phyloP scores from a whole-genome alignment of 179 eudicot species.

The Drosera spatulata region DNA sequence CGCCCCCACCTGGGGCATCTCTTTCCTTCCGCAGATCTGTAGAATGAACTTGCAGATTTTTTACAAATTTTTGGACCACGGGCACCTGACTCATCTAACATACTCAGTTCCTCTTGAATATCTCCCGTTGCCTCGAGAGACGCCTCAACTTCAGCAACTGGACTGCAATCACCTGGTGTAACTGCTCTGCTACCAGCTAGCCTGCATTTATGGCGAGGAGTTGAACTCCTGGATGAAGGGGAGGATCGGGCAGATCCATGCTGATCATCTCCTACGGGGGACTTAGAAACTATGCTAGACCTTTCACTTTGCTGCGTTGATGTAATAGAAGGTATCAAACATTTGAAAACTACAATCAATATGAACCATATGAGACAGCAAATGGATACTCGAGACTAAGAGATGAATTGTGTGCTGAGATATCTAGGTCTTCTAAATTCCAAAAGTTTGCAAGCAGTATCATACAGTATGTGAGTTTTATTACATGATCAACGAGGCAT shows the following conservation, averaged over 20 bases:
- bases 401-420: too few relatives aligned
- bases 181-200: conserved; percentile 9
- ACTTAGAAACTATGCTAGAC: conserved; percentile 24
- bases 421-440: too few relatives aligned
- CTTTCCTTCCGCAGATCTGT: conserved; percentile 20
- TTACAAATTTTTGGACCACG: conserved; percentile 11
- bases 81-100: conserved; percentile 10
- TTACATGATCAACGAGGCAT: too few relatives aligned
- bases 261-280: conserved; percentile 23
- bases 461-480: too few relatives aligned
- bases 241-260: conserved; percentile 12
- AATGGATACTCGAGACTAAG: too few relatives aligned
- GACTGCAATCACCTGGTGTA: conserved; percentile 9
- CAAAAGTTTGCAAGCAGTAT: too few relatives aligned
- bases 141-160: conserved; percentile 15
- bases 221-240: conserved; percentile 19
- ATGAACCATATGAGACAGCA: too few relatives aligned
- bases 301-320: conserved; percentile 37
- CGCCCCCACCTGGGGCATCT: conserved; percentile 51
- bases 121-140: conserved; percentile 12
- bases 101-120: conserved; percentile 18
- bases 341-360: not conserved
- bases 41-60: conserved; percentile 16
- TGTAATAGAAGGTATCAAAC: conserved; percentile 8
- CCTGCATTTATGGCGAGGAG: conserved; percentile 12